phyloP scores from a whole-genome alignment of 495 filamentous ascomycete genomes.

The Xylaria nigripes region DNA sequence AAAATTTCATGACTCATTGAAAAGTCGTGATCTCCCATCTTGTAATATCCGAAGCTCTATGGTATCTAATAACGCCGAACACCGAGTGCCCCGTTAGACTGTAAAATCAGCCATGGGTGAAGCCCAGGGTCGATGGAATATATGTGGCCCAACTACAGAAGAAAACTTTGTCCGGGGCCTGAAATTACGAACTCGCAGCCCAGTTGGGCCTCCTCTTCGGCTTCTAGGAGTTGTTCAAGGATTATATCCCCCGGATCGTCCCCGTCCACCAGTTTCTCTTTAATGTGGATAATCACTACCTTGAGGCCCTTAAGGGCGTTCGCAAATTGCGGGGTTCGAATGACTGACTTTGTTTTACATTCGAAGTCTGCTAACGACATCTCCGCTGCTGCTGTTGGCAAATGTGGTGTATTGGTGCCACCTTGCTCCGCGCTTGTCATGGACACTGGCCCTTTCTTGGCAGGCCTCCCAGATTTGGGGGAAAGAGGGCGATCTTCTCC shows the following conservation, averaged over 20 bases:
- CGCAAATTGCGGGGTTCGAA: constrained; percentile 3
- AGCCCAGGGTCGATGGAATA: background rate
- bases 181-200: constrained; percentile 76
- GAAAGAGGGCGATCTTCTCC: constrained; percentile 31
- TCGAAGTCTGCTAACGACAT: constrained; percentile 30
- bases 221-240: constrained; percentile 52
- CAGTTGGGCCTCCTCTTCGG: constrained; percentile 52
- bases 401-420: constrained; percentile 22
- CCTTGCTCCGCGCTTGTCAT: constrained; percentile 8
- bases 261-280: constrained; percentile 62
- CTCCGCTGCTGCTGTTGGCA: constrained; percentile 32
- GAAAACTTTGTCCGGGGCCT: constrained; percentile 40
- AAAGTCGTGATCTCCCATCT: background rate
- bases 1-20: background rate
- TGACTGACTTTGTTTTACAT: background rate
- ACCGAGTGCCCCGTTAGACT: background rate
- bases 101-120: background rate
- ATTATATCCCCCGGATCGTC: constrained; percentile 56
- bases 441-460: constrained; percentile 7
- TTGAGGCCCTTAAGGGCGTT: constrained; percentile 42
- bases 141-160: constrained; percentile 1
- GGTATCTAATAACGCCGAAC: constrained; percentile 13
- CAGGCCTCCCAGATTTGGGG: constrained; percentile 29
- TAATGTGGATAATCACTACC: constrained; percentile 74
- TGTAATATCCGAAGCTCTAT: background rate